These are phyloP conservation scores for Paspalum notatum DNA, from an alignment of 176 grass and related monocot species.

Conservation along the genomic window DNA sequence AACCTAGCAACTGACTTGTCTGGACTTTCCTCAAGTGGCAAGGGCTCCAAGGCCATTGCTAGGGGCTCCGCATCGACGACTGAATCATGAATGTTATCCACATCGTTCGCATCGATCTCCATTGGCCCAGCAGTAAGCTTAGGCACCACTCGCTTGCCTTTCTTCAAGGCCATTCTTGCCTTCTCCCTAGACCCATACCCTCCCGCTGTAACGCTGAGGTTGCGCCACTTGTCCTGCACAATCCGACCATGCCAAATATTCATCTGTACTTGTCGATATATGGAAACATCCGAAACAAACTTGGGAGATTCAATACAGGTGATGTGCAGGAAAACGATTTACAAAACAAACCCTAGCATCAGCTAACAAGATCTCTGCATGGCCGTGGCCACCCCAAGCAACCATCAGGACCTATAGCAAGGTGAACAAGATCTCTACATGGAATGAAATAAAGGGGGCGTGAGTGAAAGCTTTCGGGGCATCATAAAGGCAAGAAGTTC, in stretches of 20 bases:
- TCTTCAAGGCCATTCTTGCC: conserved; percentile 69
- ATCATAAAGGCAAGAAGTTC: not conserved
- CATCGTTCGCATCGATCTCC: conserved; percentile 37
- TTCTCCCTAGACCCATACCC: conserved; percentile 86
- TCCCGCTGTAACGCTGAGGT: conserved; percentile 77
- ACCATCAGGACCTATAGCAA: conserved; percentile 22
- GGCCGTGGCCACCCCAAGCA: not conserved
- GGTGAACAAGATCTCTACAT: not conserved
- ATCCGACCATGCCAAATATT: conserved; percentile 22
- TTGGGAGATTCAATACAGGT: conserved; percentile 1
- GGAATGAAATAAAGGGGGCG: not conserved
- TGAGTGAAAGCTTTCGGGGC: not conserved
- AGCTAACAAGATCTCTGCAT: not conserved
- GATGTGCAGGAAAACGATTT: not conserved
- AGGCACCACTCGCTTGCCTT: conserved; percentile 43
- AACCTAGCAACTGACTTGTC: conserved; percentile 71
- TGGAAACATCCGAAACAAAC: not conserved
- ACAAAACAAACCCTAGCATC: not conserved
- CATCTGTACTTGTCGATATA: not conserved
- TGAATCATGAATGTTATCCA: conserved; percentile 31
- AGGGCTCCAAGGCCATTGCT: conserved; percentile 53
- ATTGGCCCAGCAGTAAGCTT: conserved; percentile 53
- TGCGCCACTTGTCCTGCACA: conserved; percentile 94
- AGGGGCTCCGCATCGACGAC: conserved; percentile 65
- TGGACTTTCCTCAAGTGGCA: conserved; percentile 41